These are phyloP conservation scores for Thraustochytrium striatum DNA, from an alignment of 352 stramenopile species.

Conservation along the genomic window DNA sequence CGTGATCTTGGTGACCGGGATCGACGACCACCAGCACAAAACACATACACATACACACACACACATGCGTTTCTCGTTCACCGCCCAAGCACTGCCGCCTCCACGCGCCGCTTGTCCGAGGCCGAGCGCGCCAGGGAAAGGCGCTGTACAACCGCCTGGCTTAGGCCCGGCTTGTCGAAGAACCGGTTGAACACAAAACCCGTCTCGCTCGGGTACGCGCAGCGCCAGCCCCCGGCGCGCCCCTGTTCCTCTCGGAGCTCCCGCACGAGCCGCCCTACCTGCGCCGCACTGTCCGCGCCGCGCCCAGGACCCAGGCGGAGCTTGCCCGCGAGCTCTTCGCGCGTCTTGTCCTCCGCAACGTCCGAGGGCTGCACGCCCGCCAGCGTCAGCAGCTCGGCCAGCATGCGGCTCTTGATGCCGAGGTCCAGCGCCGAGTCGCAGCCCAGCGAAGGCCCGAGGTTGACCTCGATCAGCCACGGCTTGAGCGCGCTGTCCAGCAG, in stretches of 20 bases:
- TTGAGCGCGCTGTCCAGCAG: constrained; percentile 79
- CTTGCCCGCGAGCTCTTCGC: neutral
- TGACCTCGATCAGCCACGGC: constrained; percentile 92
- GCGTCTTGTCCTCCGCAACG: neutral
- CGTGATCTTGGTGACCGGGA: too few relatives aligned
- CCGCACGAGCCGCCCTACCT: neutral
- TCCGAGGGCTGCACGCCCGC: constrained; percentile 70
- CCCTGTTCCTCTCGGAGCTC: neutral
- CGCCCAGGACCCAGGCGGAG: neutral
- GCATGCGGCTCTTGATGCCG: constrained; percentile 79
- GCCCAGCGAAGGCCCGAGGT: constrained; percentile 83
- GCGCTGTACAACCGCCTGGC: constrained; percentile 8
- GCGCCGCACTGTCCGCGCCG: neutral
- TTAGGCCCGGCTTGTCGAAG: constrained; percentile 21
- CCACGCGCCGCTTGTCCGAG: neutral
- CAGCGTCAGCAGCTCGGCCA: constrained; percentile 70
- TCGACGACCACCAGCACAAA: too few relatives aligned
- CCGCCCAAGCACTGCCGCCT: too few relatives aligned
- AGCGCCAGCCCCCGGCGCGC: neutral
- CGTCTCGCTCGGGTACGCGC: constrained; percentile 18
- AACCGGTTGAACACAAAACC: constrained; percentile 28
- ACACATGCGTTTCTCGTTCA: too few relatives aligned
- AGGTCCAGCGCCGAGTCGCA: constrained; percentile 76
- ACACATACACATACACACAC: too few relatives aligned
- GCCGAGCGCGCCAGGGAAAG: neutral